Evolutionary conservation across 139 green algal genomes (phyloP).

Genomic region (Chlamydomonas sphaeroides): DNA sequence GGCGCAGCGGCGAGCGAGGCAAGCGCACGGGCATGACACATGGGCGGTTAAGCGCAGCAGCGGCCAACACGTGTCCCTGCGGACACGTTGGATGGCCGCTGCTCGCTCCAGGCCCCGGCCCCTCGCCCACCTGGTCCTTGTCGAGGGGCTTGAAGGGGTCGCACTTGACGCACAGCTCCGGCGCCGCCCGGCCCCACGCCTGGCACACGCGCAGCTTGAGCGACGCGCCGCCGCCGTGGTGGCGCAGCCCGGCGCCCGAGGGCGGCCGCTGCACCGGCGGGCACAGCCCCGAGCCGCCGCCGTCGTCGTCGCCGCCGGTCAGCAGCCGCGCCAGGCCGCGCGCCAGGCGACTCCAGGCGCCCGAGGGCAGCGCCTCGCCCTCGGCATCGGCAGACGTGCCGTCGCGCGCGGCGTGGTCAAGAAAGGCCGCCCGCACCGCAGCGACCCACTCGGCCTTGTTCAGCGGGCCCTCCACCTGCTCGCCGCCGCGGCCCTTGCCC

Average conservation of each 20-base stretch:
- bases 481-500: neutral
- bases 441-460: neutral
- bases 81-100: too few species aligned
- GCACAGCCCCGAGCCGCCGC: neutral
- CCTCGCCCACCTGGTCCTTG: too few species aligned
- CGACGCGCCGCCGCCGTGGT: neutral
- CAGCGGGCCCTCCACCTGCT: too few species aligned
- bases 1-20: too few species aligned
- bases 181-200: neutral
- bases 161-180: constrained; percentile 40
- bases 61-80: too few species aligned
- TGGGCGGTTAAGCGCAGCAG: too few species aligned
- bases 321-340: neutral
- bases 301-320: neutral
- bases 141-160: constrained; percentile 10
- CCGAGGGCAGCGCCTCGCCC: neutral
- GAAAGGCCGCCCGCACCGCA: neutral
- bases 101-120: too few species aligned
- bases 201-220: constrained; percentile 11
- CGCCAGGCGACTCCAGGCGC: neutral
- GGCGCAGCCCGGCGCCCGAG: too few species aligned
- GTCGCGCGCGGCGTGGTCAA: neutral
- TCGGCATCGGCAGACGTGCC: neutral
- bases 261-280: too few species aligned
- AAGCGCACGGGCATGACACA: too few species aligned